A percentile compares a stretch with the other conserved stretches of the same genome.
These are phyloP conservation scores for Amborella trichopoda DNA, from an alignment of 164 flowering plant species.

Conservation along the genomic window DNA sequence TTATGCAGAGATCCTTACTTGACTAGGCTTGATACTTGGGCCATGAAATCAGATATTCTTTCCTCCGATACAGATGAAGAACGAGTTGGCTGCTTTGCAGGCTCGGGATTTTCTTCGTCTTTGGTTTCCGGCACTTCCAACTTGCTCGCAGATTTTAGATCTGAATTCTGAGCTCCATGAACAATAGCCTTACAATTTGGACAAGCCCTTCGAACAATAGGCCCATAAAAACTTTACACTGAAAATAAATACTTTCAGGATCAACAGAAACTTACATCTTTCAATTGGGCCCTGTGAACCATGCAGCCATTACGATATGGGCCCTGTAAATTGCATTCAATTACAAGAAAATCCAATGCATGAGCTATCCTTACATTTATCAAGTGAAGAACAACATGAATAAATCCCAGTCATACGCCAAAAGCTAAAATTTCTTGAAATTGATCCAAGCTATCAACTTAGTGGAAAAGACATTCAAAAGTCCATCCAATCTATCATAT, in stretches of 20 bases:
- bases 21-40: conserved; percentile 54
- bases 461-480: too few relatives aligned
- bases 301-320: too few relatives aligned
- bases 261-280: conserved; percentile 36
- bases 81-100: conserved; percentile 17
- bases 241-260: conserved; percentile 16
- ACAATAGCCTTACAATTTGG: conserved; percentile 39
- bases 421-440: too few relatives aligned
- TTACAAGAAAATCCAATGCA: too few relatives aligned
- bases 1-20: conserved; percentile 25
- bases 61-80: conserved; percentile 31
- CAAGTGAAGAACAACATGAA: too few relatives aligned
- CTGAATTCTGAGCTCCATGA: conserved; percentile 34
- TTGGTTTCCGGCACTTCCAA: conserved; percentile 17
- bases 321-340: too few relatives aligned
- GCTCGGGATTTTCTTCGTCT: conserved; percentile 19
- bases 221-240: conserved; percentile 9
- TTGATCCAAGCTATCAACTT: too few relatives aligned
- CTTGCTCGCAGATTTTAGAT: conserved; percentile 16
- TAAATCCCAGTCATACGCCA: too few relatives aligned
- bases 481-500: too few relatives aligned
- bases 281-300: conserved; percentile 40
- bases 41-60: conserved; percentile 41
- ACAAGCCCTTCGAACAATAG: conserved; percentile 18
- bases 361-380: too few relatives aligned